Base-by-base conservation (phyloP, 2,329 filamentous ascomycete species). In the Alternaria triticimaculans region DNA sequence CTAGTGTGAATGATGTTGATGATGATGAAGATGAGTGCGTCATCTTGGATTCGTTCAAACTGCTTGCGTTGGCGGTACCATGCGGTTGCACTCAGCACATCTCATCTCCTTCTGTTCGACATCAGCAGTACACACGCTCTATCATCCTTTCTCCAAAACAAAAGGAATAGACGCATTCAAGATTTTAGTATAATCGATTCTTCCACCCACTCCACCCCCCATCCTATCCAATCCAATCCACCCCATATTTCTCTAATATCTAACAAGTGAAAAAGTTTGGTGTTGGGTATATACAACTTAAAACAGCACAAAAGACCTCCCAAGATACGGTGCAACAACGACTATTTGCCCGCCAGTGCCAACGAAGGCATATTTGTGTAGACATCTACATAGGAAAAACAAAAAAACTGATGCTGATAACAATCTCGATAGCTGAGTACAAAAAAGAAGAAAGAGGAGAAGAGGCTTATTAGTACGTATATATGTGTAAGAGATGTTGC, bases 311-410 rank as follows among this genome's bases (percentile, higher is more conserved):
- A 53, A 41, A 23, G 20, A 41, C 49, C 49, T 37, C 49, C 49
- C 49, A 41, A 7, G 20, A 14, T 41, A 37, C 33, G 33, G 33
- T 37, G 33, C 33, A 37, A 37, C 33, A 37, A 37, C 15, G 33
- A 37, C 33, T n/a, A 37, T 37, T 37, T 37, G 33, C 33, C 33
- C 21, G 28, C 30, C 30, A 37, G n/a, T 23, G 49, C 49, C 49
- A 53, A 37, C 49, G 49, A 53, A 53, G 49, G 49, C 49, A 41
- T 41, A 0, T 37, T 21, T 51, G 8, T 37, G 30, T 53, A 41
- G 49, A 53, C 49, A 41, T 53, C 49, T 53, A 53, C 49, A 53
- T 53, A 53, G 49, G 49, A 53, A 53, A 53, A 53, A 33, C 33
- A 37, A 41, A 33, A 2, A 41, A 37, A n/a, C n/a, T 15, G 33